These are phyloP conservation scores for Russula dissimulans DNA, from an alignment of 768 basidiomycete species.

Conservation along the genomic window DNA sequence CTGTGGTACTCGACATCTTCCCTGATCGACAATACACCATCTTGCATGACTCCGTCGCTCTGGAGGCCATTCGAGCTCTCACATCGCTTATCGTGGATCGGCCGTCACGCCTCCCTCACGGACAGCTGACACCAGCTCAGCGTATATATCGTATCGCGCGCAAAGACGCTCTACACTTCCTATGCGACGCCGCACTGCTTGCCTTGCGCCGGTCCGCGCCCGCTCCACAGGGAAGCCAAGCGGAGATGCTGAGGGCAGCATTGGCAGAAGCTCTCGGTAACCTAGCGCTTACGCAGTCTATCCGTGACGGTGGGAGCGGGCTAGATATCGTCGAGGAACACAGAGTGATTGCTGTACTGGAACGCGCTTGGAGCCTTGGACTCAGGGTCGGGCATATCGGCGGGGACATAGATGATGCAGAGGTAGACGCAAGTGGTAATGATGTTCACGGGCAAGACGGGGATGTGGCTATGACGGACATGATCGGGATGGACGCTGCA, in stretches of 20 bases:
- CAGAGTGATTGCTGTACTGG: constrained; percentile 5
- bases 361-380: constrained; percentile 11
- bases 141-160: constrained; percentile 10
- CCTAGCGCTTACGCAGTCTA: constrained; percentile 4
- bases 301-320: background rate
- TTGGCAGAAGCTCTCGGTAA: constrained; percentile 5
- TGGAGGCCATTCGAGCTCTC: constrained; percentile 8
- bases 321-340: constrained; percentile 7
- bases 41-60: background rate
- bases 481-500: background rate
- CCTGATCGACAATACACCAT: background rate
- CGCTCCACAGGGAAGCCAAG: background rate
- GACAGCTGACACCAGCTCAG: background rate
- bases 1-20: background rate
- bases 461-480: background rate
- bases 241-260: background rate
- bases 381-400: background rate
- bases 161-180: constrained; percentile 12
- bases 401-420: background rate
- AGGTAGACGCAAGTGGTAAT: background rate
- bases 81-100: background rate
- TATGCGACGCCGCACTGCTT: constrained; percentile 3
- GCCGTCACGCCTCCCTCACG: background rate
- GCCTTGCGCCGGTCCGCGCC: background rate
- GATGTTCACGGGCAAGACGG: background rate